Evolutionary conservation across 768 basidiomycete genomes (phyloP).

Genomic region (Pulveroboletus sp.): DNA sequence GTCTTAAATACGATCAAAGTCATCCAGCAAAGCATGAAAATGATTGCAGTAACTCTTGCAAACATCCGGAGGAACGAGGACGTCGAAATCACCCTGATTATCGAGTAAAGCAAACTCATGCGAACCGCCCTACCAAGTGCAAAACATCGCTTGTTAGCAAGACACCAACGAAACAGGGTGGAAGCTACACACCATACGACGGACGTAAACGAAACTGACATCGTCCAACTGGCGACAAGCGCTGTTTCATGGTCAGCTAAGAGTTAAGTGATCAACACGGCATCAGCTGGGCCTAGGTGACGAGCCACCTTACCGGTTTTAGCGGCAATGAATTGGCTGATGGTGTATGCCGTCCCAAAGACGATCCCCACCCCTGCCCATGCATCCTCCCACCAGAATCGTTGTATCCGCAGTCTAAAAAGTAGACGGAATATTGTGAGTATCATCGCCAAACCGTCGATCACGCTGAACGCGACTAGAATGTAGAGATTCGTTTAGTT

Average conservation of each 20-base stretch:
- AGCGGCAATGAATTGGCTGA: background rate
- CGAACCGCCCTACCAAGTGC: background rate
- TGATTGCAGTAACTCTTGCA: background rate
- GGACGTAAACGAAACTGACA: background rate
- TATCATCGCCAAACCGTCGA: slow-evolving; percentile 4
- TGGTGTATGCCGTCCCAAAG: background rate
- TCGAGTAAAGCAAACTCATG: background rate
- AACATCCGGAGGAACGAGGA: background rate
- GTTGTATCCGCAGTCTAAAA: slow-evolving; percentile 12
- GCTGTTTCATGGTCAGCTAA: background rate
- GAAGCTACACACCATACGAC: background rate
- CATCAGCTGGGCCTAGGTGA: background rate
- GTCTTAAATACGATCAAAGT: background rate
- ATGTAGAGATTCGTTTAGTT: background rate
- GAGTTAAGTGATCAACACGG: background rate
- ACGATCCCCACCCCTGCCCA: slow-evolving; percentile 16
- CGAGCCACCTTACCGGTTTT: background rate
- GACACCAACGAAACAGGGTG: background rate
- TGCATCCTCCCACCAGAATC: slow-evolving; percentile 24
- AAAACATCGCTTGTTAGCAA: background rate
- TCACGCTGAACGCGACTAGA: slow-evolving; percentile 4
- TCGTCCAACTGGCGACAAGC: background rate
- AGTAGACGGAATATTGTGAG: slow-evolving; percentile 15
- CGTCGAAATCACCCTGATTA: background rate
- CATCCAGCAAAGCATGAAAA: slow-evolving; percentile 1